Evolutionary conservation across 176 grass and related monocot genomes (phyloP), one percentile per base, ranked within the genome.

Genomic region (Oryza glumipatula): DNA sequence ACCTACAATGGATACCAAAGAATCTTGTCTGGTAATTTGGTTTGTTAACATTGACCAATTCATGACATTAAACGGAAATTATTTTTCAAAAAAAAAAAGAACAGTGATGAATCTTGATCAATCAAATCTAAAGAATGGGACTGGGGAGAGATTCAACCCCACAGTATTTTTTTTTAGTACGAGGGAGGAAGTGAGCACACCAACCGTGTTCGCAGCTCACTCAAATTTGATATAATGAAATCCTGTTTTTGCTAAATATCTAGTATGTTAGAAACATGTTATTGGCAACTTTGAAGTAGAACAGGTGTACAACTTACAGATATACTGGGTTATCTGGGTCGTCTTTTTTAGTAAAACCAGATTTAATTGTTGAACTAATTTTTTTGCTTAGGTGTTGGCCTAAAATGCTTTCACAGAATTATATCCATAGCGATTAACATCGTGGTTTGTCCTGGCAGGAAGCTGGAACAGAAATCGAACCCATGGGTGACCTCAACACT

Each of bases 401-500:
- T 23, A 63, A 63, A 63, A 22, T 23, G 7, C 58, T 63, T 23
- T 21, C 58, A 9, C 58, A 23, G 4, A 63, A 63, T 60, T 60
- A 19, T 19, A 13, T 60, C 41, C 41, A 7, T 52, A 52, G 15
- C 4, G 5, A 15, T 64, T 3, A 80, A 46, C 24, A 70, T 71
- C n/a, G 8, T 75, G n/a, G 11, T 84, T 83, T 79, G 68, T 85
- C 48, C 71, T 52, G 51, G n/a, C 74, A 98, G 93, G 96, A 98
- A 75, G 91, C 93, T 56, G 96, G 89, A 78, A 90, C 87, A 46
- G 94, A 97, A 90, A 91, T 97, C 3, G 92, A 97, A 28, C 92
- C 92, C 74, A 92, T 96, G 89, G 96, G 93, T 85, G 96, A 98
- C 74, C 87, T 95, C 19, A 98, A 95, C 51, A 98, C 93, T 6